Conservation (phyloP, 2,329 filamentous ascomycete genomes). For the Lachnellula subtilissima region DNA sequence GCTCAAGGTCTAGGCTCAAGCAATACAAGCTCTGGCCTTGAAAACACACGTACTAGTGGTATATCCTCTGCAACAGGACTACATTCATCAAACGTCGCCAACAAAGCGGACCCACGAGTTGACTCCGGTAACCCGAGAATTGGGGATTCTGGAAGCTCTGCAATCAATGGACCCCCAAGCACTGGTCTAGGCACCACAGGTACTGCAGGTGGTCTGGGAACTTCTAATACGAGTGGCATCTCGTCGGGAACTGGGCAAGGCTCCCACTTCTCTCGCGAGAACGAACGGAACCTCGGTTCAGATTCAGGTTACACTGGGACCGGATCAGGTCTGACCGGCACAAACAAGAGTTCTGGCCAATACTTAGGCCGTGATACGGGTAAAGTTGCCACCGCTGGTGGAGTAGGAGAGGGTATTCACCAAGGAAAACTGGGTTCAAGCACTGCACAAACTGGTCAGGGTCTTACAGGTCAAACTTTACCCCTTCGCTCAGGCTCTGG, state of each 20-base stretch:
- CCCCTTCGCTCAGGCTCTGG: not conserved
- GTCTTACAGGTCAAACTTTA: slow-evolving; percentile 1
- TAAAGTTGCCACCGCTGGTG: slow-evolving; percentile 8
- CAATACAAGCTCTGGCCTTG: not conserved
- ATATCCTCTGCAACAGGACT: slow-evolving; percentile 24
- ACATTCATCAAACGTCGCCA: slow-evolving; percentile 31
- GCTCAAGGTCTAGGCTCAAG: not conserved
- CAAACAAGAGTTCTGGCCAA: slow-evolving; percentile 3
- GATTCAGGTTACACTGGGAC: not conserved
- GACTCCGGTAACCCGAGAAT: slow-evolving; percentile 47
- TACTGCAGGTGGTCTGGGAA: no score
- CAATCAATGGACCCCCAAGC: not conserved
- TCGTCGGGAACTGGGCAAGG: not conserved
- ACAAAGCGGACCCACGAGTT: slow-evolving; percentile 45
- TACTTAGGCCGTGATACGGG: slow-evolving; percentile 14
- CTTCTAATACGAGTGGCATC: no score
- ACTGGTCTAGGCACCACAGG: not conserved
- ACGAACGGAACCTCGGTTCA: not conserved
- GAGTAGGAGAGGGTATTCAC: slow-evolving; percentile 8
- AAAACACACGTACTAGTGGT: not conserved
- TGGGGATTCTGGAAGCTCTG: slow-evolving; percentile 19
- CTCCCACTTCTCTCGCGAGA: not conserved
- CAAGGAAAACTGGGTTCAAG: slow-evolving; percentile 3
- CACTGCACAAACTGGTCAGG: not conserved
- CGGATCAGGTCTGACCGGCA: not conserved